Base-by-base conservation (phyloP, 2,329 filamentous ascomycete species). In the Thermothelomyces thermophilus region DNA sequence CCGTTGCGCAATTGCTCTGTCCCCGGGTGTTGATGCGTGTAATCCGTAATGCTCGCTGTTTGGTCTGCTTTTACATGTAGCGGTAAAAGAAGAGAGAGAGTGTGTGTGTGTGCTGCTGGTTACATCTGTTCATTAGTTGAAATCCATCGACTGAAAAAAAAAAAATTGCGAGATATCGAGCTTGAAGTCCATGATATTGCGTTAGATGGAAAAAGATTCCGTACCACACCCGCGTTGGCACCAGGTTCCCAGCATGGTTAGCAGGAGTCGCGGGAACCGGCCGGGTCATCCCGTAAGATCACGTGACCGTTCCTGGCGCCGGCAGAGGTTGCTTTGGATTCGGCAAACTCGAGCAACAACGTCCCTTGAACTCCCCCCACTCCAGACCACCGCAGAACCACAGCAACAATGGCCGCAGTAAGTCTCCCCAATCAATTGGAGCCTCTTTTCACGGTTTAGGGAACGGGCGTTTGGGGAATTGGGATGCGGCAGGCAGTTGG, bases 391-490 rank as follows among this genome's bases (percentile, higher is more conserved):
- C 65, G 63, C 66, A 67, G 69, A 65, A 69, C 68, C 65, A 74
- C 65, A 67, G 65, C 71, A 74, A 83, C 74, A 76, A 84, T 84
- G 82, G 80, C 80, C 70, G 76, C 78, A 76, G 82, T 85, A 80
- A 77, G 81, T 83, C 41, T 50, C 63, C 47, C 42, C 48, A 49
- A 56, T 41, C 51, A 58, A 53, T 56, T 53, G 46, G 53, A 28
- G 17, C 26, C 30, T 3, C 36, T n/a, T 16, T 19, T 14, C 2
- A 35, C 33, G 33, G 33, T 17, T 31, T 8, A 20, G 33, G n/a
- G 30, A 14, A 19, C 9, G 10, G 20, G 28, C 41, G 28, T 40
- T 28, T 41, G 30, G 28, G 3, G 13, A 20, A 31, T 41, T 37
- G 52, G 28, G 10, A 14, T 16, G 41, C 20, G 10, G 39, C 41